Conservation (phyloP, 306 rosid genomes). For the Vigna nakashimae region DNA sequence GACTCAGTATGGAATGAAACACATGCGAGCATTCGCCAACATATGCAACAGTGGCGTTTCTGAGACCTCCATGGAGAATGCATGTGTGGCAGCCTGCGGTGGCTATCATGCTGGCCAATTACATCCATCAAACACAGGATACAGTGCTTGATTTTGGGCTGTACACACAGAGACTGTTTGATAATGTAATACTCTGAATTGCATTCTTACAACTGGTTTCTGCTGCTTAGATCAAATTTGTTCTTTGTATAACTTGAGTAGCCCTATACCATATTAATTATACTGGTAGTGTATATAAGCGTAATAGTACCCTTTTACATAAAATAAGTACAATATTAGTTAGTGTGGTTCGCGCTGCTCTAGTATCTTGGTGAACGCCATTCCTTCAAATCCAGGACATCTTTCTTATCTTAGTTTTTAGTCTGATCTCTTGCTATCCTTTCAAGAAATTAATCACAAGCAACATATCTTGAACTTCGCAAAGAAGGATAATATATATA, state of each 20-base stretch:
- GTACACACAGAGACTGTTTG: background rate
- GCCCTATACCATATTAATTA: background rate
- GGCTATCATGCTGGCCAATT: conserved; percentile 53
- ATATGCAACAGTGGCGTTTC: conserved; percentile 72
- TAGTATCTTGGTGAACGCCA: background rate
- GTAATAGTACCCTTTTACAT: background rate
- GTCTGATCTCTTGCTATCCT: background rate
- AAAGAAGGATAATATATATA: background rate
- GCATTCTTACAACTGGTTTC: background rate
- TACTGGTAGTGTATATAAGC: background rate
- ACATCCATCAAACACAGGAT: conserved; percentile 68
- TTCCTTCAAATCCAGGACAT: background rate
- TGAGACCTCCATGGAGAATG: conserved; percentile 55
- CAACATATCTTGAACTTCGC: background rate
- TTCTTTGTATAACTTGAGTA: background rate
- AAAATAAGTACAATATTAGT: background rate
- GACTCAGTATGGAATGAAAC: conserved; percentile 94
- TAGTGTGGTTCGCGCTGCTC: background rate
- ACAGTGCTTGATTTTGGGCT: conserved; percentile 64
- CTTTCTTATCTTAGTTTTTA: background rate
- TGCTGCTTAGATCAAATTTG: background rate
- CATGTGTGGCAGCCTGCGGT: conserved; percentile 64
- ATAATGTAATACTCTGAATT: background rate
- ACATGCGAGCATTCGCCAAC: conserved; percentile 88
- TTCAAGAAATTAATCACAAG: background rate